A percentile compares a stretch with the other conserved stretches of the same genome.
phyloP scores from a whole-genome alignment of 495 filamentous ascomycete species.

The Neurospora terricola region DNA sequence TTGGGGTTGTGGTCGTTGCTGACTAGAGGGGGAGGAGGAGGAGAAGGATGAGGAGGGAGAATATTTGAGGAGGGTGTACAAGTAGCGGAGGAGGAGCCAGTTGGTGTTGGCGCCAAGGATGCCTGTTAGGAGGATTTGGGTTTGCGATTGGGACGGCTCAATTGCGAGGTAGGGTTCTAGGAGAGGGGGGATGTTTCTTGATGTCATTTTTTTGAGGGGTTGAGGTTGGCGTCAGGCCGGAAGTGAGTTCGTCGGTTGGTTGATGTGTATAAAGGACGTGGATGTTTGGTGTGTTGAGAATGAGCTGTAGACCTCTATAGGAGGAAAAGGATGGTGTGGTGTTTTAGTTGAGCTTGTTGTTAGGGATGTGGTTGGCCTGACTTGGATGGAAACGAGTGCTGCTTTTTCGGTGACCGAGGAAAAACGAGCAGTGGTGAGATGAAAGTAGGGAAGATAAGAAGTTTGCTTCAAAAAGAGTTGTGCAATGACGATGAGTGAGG shows the following conservation, averaged over 20 bases:
- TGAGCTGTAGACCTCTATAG: neutral
- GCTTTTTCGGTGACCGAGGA: neutral
- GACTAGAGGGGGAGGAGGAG: no score
- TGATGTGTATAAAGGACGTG: no score
- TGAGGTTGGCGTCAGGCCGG: neutral
- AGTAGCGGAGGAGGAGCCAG: constrained; percentile 60
- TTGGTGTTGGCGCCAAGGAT: constrained; percentile 62
- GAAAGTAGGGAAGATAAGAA: neutral
- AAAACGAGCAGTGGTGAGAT: neutral
- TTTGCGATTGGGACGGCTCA: constrained; percentile 24
- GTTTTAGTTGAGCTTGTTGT: neutral
- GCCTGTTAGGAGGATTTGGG: constrained; percentile 60
- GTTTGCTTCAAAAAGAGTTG: neutral
- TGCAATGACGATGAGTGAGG: neutral
- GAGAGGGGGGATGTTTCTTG: constrained; percentile 42
- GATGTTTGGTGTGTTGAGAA: neutral
- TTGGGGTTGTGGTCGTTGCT: neutral
- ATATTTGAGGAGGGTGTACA: constrained; percentile 44
- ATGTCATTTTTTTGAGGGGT: constrained; percentile 4
- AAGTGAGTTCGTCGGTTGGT: neutral
- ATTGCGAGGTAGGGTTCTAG: constrained; percentile 50
- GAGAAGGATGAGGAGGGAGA: neutral
- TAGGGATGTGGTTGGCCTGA: neutral
- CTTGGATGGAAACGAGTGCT: neutral
- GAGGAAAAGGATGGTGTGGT: neutral